Evolutionary conservation across 352 stramenopile species (phyloP), one percentile per base, ranked within the genome.

Genomic region (Phytophthora ramorum): DNA sequence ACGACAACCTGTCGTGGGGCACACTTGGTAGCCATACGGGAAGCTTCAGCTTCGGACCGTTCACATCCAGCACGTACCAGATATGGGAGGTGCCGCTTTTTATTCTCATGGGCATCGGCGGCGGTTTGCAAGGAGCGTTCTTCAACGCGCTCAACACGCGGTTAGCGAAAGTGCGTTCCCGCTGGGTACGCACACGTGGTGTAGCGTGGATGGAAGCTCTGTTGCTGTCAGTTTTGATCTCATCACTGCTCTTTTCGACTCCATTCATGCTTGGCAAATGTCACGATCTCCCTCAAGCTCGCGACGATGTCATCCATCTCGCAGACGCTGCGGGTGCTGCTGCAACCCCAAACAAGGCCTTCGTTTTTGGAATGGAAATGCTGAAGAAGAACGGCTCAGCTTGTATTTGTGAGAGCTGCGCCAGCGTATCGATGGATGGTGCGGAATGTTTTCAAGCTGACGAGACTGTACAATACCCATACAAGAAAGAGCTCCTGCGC

Each of bases 1-100:
- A 85, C 40, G 76, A 90, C 41, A 89, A 88, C 19, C 54, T 90
- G 24, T 90, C 79, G 9, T 93, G 83, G 83, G 85, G 85, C 0
- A 92, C 83, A 20, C 76, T 93, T 9, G 85, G 85, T 0, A 89
- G 79, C 37, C 83, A 91, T 55, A 84, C 83, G 7, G 83, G 83
- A 22, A 91, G 80, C 43, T 91, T 92, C 58, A 89, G 81, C 19
- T 91, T 92, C 48, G 83, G 83, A 13, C 75, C 82, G 40, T 91
- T 91, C 51, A 78, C 77, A 8, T 87, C 76, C 9, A 89, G 83
- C 46, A 83, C 84, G 24, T 95, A 96, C 65, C 83, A 94, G 58
- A 80, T 97, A 44, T 89, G 83, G 75, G 81, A 97, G 50, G 78
- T 97, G 13, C 90, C 91, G 6, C 76, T 97, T 13, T 97, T 96